Evolutionary conservation across 129 eudicot genomes (phyloP).

Genomic region (Pulicaria dysenterica): DNA sequence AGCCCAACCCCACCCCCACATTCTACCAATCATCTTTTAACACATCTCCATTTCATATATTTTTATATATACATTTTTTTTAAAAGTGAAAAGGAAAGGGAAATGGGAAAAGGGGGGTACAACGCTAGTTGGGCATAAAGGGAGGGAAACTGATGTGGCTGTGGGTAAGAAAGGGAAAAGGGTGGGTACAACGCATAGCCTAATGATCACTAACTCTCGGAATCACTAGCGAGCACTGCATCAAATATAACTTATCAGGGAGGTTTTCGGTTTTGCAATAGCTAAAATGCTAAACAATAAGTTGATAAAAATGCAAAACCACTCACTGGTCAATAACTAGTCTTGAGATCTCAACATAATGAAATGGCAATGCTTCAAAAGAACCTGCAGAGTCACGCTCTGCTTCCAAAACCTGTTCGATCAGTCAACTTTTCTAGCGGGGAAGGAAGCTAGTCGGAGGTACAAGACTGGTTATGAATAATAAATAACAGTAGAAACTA

Average conservation of each 20-base stretch:
- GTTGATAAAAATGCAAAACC: constrained; percentile 2
- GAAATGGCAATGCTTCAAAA: constrained; percentile 89
- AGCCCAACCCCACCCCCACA: too few relatives aligned
- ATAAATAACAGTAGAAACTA: background rate
- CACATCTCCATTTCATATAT: too few relatives aligned
- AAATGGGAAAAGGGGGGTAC: too few relatives aligned
- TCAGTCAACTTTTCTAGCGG: constrained; percentile 71
- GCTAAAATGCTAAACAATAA: background rate
- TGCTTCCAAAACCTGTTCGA: constrained; percentile 83
- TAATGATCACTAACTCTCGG: too few relatives aligned
- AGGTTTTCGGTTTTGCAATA: constrained; percentile 10
- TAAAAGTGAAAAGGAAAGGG: too few relatives aligned
- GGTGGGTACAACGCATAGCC: too few relatives aligned
- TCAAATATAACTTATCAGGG: constrained; percentile 22
- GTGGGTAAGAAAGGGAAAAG: too few relatives aligned
- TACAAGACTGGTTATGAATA: constrained; percentile 8
- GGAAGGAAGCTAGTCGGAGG: constrained; percentile 25
- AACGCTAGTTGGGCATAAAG: too few relatives aligned
- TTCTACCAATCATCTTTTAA: too few relatives aligned
- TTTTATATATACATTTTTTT: too few relatives aligned
- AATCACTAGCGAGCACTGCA: constrained; percentile 89
- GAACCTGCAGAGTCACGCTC: constrained; percentile 76
- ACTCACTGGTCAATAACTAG: constrained; percentile 98
- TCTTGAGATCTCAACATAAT: constrained; percentile 90
- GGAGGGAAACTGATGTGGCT: too few relatives aligned